These are phyloP conservation scores for Beta vulgaris DNA, from an alignment of 148 eudicot genomes.

Conservation along the genomic window DNA sequence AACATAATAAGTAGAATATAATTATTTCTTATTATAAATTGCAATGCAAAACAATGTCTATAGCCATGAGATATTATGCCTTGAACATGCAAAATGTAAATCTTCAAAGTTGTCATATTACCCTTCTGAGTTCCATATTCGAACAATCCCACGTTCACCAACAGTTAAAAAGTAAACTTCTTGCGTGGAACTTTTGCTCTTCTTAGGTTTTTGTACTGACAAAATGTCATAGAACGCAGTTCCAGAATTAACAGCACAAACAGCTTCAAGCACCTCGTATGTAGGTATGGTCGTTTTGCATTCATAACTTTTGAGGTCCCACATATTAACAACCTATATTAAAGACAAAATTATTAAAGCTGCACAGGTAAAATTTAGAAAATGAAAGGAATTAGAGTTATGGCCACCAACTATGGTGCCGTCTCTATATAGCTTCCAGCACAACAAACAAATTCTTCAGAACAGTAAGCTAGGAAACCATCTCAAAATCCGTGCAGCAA, in stretches of 20 bases:
- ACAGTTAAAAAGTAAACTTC: slow-evolving; percentile 67
- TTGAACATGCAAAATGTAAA: background rate
- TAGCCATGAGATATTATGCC: slow-evolving; percentile 8
- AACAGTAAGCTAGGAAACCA: background rate
- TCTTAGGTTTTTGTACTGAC: slow-evolving; percentile 36
- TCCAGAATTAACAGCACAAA: slow-evolving; percentile 55
- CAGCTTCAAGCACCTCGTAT: slow-evolving; percentile 78
- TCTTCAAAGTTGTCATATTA: slow-evolving; percentile 30
- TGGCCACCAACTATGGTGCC: background rate
- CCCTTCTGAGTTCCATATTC: slow-evolving; percentile 91
- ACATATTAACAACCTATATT: slow-evolving; percentile 81
- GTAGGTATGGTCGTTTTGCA: slow-evolving; percentile 60
- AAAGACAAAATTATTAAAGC: background rate
- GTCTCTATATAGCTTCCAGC: background rate
- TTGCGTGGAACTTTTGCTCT: slow-evolving; percentile 37
- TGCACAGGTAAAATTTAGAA: background rate
- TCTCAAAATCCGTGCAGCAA: background rate
- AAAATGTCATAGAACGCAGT: slow-evolving; percentile 53
- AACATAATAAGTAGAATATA: slow-evolving; percentile 21
- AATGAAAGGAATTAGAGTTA: background rate
- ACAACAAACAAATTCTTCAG: background rate
- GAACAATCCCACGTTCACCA: slow-evolving; percentile 94
- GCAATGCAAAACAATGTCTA: background rate
- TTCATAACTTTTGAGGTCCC: slow-evolving; percentile 76
- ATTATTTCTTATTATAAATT: too few species aligned